Conservation (phyloP, 1,139 yeast genomes). For the Tardiomyces blankii region DNA sequence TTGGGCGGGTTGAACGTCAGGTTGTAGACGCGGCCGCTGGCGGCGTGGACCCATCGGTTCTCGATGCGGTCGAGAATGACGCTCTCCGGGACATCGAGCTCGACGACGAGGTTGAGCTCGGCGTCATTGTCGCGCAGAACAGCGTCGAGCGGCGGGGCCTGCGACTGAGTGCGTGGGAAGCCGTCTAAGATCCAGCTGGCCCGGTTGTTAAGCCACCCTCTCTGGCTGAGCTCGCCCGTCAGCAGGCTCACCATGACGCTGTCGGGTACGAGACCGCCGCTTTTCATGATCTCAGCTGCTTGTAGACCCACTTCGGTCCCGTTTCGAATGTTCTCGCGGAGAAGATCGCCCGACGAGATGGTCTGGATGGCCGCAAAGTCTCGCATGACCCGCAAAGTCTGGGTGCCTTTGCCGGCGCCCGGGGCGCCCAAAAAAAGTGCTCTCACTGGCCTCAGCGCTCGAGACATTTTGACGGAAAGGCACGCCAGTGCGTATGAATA, state of each 20-base stretch:
- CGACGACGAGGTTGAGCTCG: conserved; percentile 62
- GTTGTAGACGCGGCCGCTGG: conserved; percentile 81
- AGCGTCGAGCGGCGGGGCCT: conserved; percentile 50
- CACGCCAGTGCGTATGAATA: not conserved
- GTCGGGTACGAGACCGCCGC: conserved; percentile 71
- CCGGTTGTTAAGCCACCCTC: conserved; percentile 36
- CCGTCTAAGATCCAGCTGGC: conserved; percentile 79
- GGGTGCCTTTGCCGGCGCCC: conserved; percentile 92
- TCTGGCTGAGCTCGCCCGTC: conserved; percentile 34
- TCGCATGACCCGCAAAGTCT: conserved; percentile 52
- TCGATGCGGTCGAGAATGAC: conserved; percentile 74
- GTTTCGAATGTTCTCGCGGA: conserved; percentile 53
- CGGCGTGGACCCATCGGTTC: conserved; percentile 73
- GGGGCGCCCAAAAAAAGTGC: conserved; percentile 81
- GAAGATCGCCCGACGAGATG: conserved; percentile 74
- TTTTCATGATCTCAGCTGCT: conserved; percentile 45
- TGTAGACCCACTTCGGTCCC: conserved; percentile 45
- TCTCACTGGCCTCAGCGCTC: conserved; percentile 38
- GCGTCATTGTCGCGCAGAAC: conserved; percentile 33
- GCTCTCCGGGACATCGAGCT: conserved; percentile 69
- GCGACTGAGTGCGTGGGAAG: conserved; percentile 71
- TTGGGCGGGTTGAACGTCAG: conserved; percentile 84
- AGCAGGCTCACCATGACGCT: conserved; percentile 50
- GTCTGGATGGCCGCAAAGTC: conserved; percentile 40
- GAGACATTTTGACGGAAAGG: not conserved